These are phyloP conservation scores for Pholiota microspora DNA, from an alignment of 768 basidiomycete species.

Conservation along the genomic window DNA sequence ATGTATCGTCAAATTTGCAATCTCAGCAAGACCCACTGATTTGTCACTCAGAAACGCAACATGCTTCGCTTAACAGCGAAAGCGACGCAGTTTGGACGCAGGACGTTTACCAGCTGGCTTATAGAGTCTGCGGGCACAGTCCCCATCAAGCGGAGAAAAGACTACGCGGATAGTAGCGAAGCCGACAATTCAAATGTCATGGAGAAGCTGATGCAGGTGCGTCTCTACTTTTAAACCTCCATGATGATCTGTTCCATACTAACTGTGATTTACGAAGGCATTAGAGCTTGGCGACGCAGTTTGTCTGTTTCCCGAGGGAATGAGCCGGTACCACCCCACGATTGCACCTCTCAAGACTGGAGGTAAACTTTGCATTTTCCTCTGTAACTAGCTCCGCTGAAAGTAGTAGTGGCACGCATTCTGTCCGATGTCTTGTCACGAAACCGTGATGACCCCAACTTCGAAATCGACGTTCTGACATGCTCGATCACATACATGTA, in stretches of 20 bases:
- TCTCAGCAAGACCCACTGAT: background rate
- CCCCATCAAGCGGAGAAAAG: slow-evolving; percentile 76
- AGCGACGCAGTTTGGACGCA: slow-evolving; percentile 79
- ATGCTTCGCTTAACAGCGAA: slow-evolving; percentile 87
- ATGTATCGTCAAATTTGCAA: slow-evolving; percentile 14
- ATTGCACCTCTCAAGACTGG: slow-evolving; percentile 88
- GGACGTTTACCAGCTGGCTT: slow-evolving; percentile 87
- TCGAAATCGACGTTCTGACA: slow-evolving; percentile 70
- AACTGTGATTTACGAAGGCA: slow-evolving; percentile 42
- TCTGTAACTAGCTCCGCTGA: background rate
- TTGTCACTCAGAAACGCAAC: slow-evolving; percentile 56
- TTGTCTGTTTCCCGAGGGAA: slow-evolving; percentile 85
- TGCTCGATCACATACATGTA: slow-evolving; percentile 86
- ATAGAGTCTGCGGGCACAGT: slow-evolving; percentile 88
- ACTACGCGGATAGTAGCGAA: slow-evolving; percentile 45
- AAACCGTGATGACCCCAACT: slow-evolving; percentile 64
- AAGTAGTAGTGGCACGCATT: slow-evolving; percentile 65
- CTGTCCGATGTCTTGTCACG: slow-evolving; percentile 75
- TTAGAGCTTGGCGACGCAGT: slow-evolving; percentile 75
- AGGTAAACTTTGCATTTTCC: slow-evolving; percentile 43
- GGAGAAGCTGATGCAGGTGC: slow-evolving; percentile 65
- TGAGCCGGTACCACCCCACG: slow-evolving; percentile 82
- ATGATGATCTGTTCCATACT: slow-evolving; percentile 1
- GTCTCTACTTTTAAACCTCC: slow-evolving; percentile 8
- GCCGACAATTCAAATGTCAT: slow-evolving; percentile 71